These are phyloP conservation scores for Leccinum rimulosum DNA, from an alignment of 768 basidiomycete species.

Conservation along the genomic window DNA sequence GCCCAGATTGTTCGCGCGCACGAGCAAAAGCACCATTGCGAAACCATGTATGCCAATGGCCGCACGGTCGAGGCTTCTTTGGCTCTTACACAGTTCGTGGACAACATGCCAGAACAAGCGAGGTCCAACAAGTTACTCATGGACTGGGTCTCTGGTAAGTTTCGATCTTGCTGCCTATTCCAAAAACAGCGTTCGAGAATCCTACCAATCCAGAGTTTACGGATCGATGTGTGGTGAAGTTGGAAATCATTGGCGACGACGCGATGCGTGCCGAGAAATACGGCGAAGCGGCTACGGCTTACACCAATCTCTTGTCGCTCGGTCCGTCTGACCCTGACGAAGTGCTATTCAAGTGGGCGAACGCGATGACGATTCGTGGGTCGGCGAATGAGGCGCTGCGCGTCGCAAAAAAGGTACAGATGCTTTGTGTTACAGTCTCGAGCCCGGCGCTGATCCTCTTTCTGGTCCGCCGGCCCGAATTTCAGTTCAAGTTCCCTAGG, in stretches of 20 bases:
- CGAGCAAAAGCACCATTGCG: neutral
- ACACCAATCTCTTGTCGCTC: neutral
- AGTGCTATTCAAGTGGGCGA: neutral
- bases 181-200: neutral
- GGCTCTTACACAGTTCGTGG: neutral
- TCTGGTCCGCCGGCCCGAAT: neutral
- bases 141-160: neutral
- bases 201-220: neutral
- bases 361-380: neutral
- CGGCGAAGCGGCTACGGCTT: neutral
- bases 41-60: neutral
- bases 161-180: no score
- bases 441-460: neutral
- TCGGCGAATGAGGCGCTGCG: neutral
- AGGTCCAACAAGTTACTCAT: neutral
- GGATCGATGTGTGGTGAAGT: neutral
- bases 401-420: neutral
- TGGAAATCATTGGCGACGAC: neutral
- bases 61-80: neutral
- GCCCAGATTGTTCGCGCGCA: neutral
- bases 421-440: neutral
- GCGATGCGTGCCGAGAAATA: neutral
- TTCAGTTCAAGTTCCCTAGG: neutral
- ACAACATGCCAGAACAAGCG: neutral
- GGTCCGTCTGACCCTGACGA: neutral